Percentiles rank a stretch among this genome's conserved stretches.
phyloP scores from a whole-genome alignment of 306 rosid genomes.

The Medicago ruthenica region DNA sequence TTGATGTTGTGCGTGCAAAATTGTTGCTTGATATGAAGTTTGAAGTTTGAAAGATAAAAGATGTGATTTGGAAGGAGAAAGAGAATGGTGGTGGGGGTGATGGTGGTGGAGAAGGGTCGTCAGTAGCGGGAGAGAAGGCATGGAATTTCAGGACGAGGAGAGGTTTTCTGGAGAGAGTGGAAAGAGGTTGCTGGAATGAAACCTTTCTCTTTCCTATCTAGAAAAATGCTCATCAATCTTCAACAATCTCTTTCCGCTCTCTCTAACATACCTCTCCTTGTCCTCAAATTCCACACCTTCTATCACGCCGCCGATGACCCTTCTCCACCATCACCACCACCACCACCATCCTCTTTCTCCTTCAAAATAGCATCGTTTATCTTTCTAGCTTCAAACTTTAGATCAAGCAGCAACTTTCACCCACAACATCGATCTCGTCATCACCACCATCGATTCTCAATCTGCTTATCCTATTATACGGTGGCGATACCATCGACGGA shows the following conservation, averaged over 20 bases:
- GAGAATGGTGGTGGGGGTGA: constrained; percentile 33
- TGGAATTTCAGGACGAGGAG: constrained; percentile 83
- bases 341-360: constrained; percentile 34
- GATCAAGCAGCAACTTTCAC: constrained; percentile 85
- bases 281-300: constrained; percentile 83
- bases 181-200: constrained; percentile 40
- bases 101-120: neutral
- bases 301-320: constrained; percentile 14
- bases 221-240: constrained; percentile 56
- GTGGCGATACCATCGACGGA: constrained; percentile 46
- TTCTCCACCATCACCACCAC: neutral
- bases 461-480: constrained; percentile 37
- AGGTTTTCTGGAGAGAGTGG: constrained; percentile 45
- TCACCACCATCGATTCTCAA: constrained; percentile 43
- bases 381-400: constrained; percentile 68
- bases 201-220: too few relatives aligned
- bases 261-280: constrained; percentile 55
- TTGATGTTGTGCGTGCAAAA: constrained; percentile 84
- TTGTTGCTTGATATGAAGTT: constrained; percentile 80
- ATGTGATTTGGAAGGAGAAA: constrained; percentile 57
- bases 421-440: constrained; percentile 77
- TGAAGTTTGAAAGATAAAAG: constrained; percentile 68
- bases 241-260: constrained; percentile 43
- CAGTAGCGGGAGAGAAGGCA: constrained; percentile 47
- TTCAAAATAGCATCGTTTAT: constrained; percentile 72